Evolutionary conservation across 768 basidiomycete species (phyloP).

Genomic region (Hericium alpestre): DNA sequence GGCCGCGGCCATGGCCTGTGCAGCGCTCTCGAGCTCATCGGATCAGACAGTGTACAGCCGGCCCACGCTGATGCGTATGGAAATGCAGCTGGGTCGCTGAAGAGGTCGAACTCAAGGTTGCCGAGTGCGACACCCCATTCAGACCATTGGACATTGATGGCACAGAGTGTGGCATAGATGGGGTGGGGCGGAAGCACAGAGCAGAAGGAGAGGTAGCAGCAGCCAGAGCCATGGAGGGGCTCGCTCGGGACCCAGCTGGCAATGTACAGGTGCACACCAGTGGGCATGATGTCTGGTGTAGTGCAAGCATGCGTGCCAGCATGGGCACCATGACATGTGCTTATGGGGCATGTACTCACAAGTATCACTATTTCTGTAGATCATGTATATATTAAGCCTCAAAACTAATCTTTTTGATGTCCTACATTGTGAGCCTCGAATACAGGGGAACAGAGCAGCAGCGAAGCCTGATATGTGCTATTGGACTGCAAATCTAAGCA

Average conservation of each 20-base stretch:
- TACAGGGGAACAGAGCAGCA: no score
- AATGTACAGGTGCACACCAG: no score
- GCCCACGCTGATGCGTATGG: conserved; percentile 44
- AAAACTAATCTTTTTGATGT: no score
- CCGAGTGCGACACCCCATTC: conserved; percentile 70
- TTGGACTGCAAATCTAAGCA: no score
- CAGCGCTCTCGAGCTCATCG: conserved; percentile 31
- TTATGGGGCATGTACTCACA: no score
- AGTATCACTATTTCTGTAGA: no score
- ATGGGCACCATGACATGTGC: no score
- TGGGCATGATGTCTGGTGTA: no score
- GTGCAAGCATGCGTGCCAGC: no score
- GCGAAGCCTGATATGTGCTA: no score
- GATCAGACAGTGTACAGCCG: conserved; percentile 61
- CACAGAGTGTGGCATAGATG: conserved; percentile 60
- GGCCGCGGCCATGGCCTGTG: conserved; percentile 5
- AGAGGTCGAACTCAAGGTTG: conserved; percentile 63
- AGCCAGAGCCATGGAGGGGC: conserved; percentile 58
- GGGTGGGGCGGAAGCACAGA: conserved; percentile 57
- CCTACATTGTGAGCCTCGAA: no score
- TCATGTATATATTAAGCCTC: no score
- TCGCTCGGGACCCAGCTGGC: conserved; percentile 55
- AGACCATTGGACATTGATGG: conserved; percentile 66
- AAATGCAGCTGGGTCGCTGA: conserved; percentile 75
- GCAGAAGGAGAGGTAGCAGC: conserved; percentile 65